These are phyloP conservation scores for Pugionium dolabratum DNA, from an alignment of 345 rosid species.

Conservation along the genomic window DNA sequence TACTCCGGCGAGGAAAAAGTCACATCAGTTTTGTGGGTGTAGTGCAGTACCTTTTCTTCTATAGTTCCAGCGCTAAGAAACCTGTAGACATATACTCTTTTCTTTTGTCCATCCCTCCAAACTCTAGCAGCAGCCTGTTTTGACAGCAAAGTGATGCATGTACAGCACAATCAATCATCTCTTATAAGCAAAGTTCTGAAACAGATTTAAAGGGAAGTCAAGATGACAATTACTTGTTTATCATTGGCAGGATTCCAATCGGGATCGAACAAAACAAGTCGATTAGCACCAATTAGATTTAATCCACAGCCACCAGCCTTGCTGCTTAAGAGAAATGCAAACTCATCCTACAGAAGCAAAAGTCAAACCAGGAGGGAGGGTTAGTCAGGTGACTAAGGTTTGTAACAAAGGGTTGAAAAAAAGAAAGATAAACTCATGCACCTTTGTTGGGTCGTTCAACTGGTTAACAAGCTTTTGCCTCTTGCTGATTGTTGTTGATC, in stretches of 20 bases:
- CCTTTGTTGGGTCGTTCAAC: constrained; percentile 87
- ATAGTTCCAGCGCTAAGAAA: constrained; percentile 96
- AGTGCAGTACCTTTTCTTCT: constrained; percentile 82
- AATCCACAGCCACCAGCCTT: constrained; percentile 99
- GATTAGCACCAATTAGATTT: constrained; percentile 90
- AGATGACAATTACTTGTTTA: constrained; percentile 68
- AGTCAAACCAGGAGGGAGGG: constrained; percentile 6
- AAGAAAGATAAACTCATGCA: constrained; percentile 27
- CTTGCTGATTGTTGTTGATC: constrained; percentile 92
- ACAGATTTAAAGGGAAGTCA: constrained; percentile 7
- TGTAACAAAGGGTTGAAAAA: constrained; percentile 6
- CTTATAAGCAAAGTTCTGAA: constrained; percentile 21
- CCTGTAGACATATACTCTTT: constrained; percentile 92
- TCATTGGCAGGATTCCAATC: constrained; percentile 99
- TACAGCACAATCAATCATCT: constrained; percentile 34
- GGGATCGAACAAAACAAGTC: constrained; percentile 95
- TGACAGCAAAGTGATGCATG: constrained; percentile 28
- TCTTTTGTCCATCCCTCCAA: constrained; percentile 99
- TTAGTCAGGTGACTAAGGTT: constrained; percentile 5
- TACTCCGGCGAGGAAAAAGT: constrained; percentile 12
- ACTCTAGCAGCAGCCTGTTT: constrained; percentile 98
- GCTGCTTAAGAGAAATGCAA: constrained; percentile 95
- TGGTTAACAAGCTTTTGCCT: constrained; percentile 90
- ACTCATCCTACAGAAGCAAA: constrained; percentile 72
- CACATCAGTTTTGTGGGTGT: constrained; percentile 1